Percentiles rank a stretch among this genome's conserved stretches.
phyloP scores from a whole-genome alignment of 2,329 filamentous ascomycete genomes.

The Davidsoniella eucalypti region DNA sequence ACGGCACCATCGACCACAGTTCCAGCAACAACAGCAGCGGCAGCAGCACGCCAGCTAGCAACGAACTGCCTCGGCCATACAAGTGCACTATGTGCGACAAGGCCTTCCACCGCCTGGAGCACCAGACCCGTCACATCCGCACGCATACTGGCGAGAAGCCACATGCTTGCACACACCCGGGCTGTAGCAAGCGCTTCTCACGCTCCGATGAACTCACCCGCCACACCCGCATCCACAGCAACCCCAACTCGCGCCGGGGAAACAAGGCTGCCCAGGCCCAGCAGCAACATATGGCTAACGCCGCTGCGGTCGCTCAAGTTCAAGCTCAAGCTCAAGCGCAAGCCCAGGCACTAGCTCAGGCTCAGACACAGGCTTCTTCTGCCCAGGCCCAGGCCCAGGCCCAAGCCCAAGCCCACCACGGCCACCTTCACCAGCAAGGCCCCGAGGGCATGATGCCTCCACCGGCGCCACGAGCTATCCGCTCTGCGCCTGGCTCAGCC shows the following conservation, averaged over 20 bases:
- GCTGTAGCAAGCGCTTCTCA: constrained; percentile 94
- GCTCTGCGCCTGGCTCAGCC: constrained; percentile 75
- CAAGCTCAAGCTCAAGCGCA: constrained; percentile 73
- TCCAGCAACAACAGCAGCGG: too few species aligned
- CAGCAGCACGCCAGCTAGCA: constrained; percentile 17
- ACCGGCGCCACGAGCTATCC: constrained; percentile 54
- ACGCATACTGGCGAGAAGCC: constrained; percentile 98
- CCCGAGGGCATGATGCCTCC: constrained; percentile 58
- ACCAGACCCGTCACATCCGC: constrained; percentile 80
- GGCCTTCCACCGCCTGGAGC: constrained; percentile 94
- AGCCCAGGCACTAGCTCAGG: constrained; percentile 86
- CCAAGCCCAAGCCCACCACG: constrained; percentile 22
- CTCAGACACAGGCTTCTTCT: constrained; percentile 16
- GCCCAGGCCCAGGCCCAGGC: constrained; percentile 21
- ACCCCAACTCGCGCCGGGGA: constrained; percentile 85
- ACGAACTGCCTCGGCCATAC: constrained; percentile 84
- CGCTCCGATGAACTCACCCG: constrained; percentile 91
- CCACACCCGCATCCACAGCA: constrained; percentile 97
- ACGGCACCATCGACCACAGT: too few species aligned
- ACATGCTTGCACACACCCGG: constrained; percentile 85
- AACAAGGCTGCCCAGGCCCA: constrained; percentile 57
- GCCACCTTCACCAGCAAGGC: constrained; percentile 19
- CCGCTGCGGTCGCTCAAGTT: neutral
- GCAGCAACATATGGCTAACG: constrained; percentile 50
- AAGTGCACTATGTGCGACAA: constrained; percentile 98